phyloP scores from a whole-genome alignment of 345 rosid species.

The Linum lewisii region DNA sequence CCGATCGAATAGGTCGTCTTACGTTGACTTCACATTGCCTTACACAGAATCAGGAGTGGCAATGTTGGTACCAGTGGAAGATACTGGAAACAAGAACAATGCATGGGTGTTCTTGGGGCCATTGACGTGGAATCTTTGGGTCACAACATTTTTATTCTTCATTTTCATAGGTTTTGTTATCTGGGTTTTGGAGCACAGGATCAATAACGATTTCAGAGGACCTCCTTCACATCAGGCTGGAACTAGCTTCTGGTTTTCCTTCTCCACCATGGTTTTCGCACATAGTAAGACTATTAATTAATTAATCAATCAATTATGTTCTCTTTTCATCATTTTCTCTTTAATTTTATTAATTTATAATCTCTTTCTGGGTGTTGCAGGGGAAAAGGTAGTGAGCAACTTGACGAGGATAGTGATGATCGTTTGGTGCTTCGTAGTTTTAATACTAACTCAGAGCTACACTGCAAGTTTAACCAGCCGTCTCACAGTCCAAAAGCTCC shows the following conservation, averaged over 20 bases:
- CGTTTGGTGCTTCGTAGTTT: neutral
- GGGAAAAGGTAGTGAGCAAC: neutral
- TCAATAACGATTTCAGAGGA: neutral
- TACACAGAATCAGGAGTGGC: slow-evolving; percentile 4
- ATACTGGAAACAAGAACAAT: neutral
- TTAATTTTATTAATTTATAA: neutral
- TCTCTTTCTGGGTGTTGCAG: no score
- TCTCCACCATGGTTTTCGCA: slow-evolving; percentile 2
- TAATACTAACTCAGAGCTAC: neutral
- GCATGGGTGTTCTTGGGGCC: neutral
- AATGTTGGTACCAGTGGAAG: neutral
- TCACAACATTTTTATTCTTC: neutral
- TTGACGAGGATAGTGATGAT: neutral
- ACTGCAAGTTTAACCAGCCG: neutral
- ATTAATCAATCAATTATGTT: neutral
- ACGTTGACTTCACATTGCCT: neutral
- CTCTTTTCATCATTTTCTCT: neutral
- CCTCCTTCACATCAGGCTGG: slow-evolving; percentile 1
- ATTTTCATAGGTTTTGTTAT: neutral
- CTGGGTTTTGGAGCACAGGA: slow-evolving; percentile 2
- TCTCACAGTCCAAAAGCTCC: neutral
- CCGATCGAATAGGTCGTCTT: neutral
- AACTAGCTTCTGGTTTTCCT: neutral
- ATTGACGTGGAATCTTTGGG: neutral
- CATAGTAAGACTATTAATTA: neutral